Evolutionary conservation across 768 basidiomycete genomes (phyloP).

Genomic region (Psilocybe tampanensis): DNA sequence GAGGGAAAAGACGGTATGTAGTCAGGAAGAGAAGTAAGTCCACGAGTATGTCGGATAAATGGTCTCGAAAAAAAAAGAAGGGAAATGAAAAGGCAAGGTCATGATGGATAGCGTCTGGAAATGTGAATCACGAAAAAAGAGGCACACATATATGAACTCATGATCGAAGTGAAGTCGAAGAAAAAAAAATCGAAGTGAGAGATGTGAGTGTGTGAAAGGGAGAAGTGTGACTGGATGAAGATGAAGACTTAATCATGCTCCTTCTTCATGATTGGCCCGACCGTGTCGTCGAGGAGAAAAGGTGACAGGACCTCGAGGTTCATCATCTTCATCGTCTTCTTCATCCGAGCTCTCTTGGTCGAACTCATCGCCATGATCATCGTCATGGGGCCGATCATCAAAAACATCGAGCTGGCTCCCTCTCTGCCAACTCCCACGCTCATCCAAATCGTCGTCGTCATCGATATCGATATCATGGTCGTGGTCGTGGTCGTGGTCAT

Average conservation of each 20-base stretch:
- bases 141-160: no score
- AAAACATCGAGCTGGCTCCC: conserved; percentile 25
- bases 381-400: conserved; percentile 37
- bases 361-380: conserved; percentile 16
- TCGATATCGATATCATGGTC: no score
- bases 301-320: background rate
- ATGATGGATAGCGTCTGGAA: no score
- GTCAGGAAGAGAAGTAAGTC: no score
- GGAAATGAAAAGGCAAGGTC: no score
- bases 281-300: background rate
- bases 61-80: no score
- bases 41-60: no score
- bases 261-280: background rate
- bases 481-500: conserved; percentile 29
- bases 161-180: no score
- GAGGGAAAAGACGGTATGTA: no score
- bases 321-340: conserved; percentile 1
- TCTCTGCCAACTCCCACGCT: conserved; percentile 19
- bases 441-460: conserved; percentile 26
- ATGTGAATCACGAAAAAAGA: no score
- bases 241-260: background rate
- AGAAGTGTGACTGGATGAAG: background rate
- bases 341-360: conserved; percentile 8
- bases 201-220: background rate
- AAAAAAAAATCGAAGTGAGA: background rate